Conservation (phyloP, 805 yeast genomes). For the Pichia cephalocereana region DNA sequence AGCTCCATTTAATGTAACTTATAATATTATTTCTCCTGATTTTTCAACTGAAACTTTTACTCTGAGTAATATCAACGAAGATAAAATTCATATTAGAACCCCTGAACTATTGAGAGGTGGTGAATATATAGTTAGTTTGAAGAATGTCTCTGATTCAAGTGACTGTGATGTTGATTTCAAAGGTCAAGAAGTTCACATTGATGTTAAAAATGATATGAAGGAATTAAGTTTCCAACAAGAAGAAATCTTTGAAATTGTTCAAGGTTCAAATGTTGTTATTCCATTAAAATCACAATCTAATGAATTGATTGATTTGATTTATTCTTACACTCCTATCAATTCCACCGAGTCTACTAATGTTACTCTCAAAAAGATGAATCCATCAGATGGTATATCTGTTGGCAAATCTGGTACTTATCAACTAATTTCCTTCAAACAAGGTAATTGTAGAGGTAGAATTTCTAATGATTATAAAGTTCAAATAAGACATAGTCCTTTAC, state of each 20-base stretch:
- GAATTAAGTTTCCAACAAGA: constrained; percentile 26
- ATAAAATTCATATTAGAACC: constrained; percentile 37
- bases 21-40: constrained; percentile 56
- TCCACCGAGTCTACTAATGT: constrained; percentile 9
- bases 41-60: constrained; percentile 34
- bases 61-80: constrained; percentile 31
- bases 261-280: constrained; percentile 49
- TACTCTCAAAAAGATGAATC: constrained; percentile 12
- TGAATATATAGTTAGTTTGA: constrained; percentile 52
- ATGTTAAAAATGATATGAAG: constrained; percentile 66
- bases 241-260: constrained; percentile 36
- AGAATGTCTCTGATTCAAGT: constrained; percentile 63
- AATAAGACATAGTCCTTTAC: constrained; percentile 24
- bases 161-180: constrained; percentile 69
- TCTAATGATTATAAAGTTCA: constrained; percentile 12
- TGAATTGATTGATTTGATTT: constrained; percentile 24
- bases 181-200: constrained; percentile 53
- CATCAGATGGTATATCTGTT: constrained; percentile 25
- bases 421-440: constrained; percentile 31
- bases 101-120: constrained; percentile 61
- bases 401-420: constrained; percentile 34
- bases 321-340: constrained; percentile 21
- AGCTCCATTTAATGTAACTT: constrained; percentile 65
- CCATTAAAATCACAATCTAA: constrained; percentile 39
- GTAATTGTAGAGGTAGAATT: constrained; percentile 37